Base-by-base conservation (phyloP, 2,329 filamentous ascomycete genomes). In the Sporothrix euskadiensis region DNA sequence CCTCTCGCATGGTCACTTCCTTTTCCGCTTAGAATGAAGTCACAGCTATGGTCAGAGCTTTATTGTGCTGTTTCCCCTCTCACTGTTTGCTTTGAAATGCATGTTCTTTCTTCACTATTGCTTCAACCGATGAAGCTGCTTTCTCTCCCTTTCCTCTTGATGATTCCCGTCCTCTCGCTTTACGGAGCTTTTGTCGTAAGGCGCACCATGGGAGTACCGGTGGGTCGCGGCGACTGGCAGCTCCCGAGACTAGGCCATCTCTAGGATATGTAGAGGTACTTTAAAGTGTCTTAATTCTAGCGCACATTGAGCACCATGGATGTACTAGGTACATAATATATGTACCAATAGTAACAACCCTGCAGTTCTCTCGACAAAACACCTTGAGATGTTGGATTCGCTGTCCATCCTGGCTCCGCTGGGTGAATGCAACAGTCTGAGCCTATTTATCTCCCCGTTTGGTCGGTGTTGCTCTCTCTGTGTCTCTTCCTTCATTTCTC, bases 141-240 rank as follows among this genome's bases (percentile, higher is more conserved):
- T 3, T 35, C 35, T 35, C 26, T 30, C 2, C 16, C n/a, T 5
- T 22, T 63, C 41, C 26, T 35, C 44, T 19, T 22, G 19, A 22
- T 12, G 52, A 30, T 56, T 30, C 22, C 22, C 22, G 6, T 8
- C 52, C 19, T 22, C 22, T n/a, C 52, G 6, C 32, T 35, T 61
- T 30, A 59, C 30, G 59, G 35, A 41, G 19, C 35, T 41, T 22
- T 63, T 59, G 19, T 59, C 14, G 59, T 22, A 22, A 41, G 35
- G 35, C 59, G 32, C 19, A 41, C 59, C 35, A 22, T 44, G 35
- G 35, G 30, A 44, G 19, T 14, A 14, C n/a, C 35, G 41, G 59
- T 65, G 66, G 65, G 19, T 54, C 66, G n/a, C 47, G 59, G 10
- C 63, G n/a, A 47, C 66, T 56, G 68, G 63, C 63, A 66, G 12